These are phyloP conservation scores for Lotus japonicus DNA, from an alignment of 306 rosid species.

Conservation along the genomic window DNA sequence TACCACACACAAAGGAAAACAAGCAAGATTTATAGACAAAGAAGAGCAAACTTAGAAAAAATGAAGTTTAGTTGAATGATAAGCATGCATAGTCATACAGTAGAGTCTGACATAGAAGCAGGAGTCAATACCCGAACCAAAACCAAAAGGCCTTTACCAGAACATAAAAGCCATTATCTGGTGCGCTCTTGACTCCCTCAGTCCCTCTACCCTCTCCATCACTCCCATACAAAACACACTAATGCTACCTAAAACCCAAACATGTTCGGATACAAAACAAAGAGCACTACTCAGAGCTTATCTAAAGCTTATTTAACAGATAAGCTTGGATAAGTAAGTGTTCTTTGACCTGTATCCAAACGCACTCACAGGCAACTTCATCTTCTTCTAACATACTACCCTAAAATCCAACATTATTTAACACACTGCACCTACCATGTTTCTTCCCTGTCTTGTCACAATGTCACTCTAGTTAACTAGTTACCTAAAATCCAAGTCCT, in stretches of 20 bases:
- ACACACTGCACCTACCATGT: conserved; percentile 1
- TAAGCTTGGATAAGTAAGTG: too few relatives aligned
- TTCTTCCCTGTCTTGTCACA: neutral
- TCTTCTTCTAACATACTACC: too few relatives aligned
- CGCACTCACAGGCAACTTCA: too few relatives aligned
- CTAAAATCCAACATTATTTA: too few relatives aligned
- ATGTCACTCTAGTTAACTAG: too few relatives aligned
- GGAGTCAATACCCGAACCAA: conserved; percentile 99
- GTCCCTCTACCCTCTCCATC: conserved; percentile 33
- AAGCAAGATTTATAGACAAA: too few relatives aligned
- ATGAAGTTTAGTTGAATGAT: conserved; percentile 10
- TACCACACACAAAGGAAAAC: neutral
- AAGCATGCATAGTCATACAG: neutral
- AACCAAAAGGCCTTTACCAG: conserved; percentile 38
- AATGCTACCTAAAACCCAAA: neutral
- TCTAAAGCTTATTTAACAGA: too few relatives aligned
- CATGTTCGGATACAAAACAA: too few relatives aligned
- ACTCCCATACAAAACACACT: neutral
- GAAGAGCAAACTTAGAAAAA: neutral
- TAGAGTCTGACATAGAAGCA: conserved; percentile 49
- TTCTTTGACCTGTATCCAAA: too few relatives aligned
- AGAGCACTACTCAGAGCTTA: too few relatives aligned
- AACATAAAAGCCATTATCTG: too few relatives aligned
- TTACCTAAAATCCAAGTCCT: too few relatives aligned
- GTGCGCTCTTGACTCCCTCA: conserved; percentile 99